phyloP scores from a whole-genome alignment of 129 eudicot species.

The Silybum marianum region DNA sequence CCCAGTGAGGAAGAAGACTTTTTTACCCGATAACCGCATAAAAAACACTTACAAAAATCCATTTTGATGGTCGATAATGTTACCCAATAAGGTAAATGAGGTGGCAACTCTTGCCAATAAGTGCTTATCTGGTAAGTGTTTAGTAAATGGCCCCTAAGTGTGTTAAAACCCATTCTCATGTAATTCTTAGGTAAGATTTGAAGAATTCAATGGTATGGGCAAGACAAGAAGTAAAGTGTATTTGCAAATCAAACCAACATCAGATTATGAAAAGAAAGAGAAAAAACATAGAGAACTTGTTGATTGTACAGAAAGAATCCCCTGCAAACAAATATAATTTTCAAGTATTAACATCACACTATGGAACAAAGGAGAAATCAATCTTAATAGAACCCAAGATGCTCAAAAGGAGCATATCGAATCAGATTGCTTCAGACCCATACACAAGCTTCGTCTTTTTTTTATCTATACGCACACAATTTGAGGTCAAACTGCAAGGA shows the following conservation, averaged over 20 bases:
- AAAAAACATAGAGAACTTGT: slow-evolving; percentile 2
- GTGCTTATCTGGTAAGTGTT: too few species aligned
- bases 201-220: too few species aligned
- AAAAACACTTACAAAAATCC: too few species aligned
- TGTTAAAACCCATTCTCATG: too few species aligned
- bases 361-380: slow-evolving; percentile 18
- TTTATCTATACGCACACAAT: slow-evolving; percentile 1
- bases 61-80: too few species aligned
- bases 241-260: background rate
- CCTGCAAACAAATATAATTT: slow-evolving; percentile 26
- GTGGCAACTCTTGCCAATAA: too few species aligned
- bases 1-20: too few species aligned
- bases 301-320: slow-evolving; percentile 28
- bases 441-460: slow-evolving; percentile 4
- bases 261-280: background rate
- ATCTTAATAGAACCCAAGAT: slow-evolving; percentile 23
- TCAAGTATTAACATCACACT: slow-evolving; percentile 38
- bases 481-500: slow-evolving; percentile 40
- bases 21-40: too few species aligned
- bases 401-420: slow-evolving; percentile 9
- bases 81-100: too few species aligned
- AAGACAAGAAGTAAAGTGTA: background rate
- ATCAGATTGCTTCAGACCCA: background rate
- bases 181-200: too few species aligned
- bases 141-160: too few species aligned